A percentile compares a stretch with the other conserved stretches of the same genome.
Evolutionary conservation across 78 protist genomes (phyloP).

Genomic region (Pelomyxa schiedti): DNA sequence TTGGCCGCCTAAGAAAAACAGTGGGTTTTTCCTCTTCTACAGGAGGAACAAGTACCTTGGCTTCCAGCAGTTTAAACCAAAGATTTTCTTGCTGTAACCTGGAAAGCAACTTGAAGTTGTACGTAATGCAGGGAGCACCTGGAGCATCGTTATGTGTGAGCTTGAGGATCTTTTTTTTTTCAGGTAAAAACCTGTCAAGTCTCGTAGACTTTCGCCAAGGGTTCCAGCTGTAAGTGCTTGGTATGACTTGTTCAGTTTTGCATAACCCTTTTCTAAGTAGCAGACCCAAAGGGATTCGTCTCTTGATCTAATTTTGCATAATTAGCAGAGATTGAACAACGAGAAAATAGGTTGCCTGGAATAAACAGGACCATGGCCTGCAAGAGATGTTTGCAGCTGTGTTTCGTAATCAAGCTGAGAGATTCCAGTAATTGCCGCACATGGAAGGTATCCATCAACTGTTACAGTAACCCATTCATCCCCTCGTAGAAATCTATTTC

Average conservation of each 20-base stretch:
- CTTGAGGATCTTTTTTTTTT: no score
- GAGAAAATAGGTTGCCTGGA: neutral
- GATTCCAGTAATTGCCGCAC: neutral
- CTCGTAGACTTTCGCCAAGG: neutral
- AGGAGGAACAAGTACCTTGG: no score
- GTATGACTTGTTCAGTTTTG: neutral
- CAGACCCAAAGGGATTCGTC: neutral
- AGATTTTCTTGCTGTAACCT: no score
- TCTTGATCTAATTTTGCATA: neutral
- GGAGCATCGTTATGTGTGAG: no score
- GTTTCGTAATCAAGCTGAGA: neutral
- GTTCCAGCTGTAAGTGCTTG: neutral
- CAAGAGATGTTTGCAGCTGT: neutral
- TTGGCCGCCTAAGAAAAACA: no score
- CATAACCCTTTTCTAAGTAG: neutral
- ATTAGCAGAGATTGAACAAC: neutral
- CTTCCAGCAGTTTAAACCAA: no score
- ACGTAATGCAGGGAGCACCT: no score
- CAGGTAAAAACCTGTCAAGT: neutral
- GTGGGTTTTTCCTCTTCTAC: no score
- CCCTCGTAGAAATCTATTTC: no score
- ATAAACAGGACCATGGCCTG: neutral
- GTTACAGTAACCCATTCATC: neutral
- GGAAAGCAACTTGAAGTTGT: no score
- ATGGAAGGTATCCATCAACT: neutral